phyloP scores from a whole-genome alignment of 2,329 filamentous ascomycete species.

The Rutstroemia sp. region DNA sequence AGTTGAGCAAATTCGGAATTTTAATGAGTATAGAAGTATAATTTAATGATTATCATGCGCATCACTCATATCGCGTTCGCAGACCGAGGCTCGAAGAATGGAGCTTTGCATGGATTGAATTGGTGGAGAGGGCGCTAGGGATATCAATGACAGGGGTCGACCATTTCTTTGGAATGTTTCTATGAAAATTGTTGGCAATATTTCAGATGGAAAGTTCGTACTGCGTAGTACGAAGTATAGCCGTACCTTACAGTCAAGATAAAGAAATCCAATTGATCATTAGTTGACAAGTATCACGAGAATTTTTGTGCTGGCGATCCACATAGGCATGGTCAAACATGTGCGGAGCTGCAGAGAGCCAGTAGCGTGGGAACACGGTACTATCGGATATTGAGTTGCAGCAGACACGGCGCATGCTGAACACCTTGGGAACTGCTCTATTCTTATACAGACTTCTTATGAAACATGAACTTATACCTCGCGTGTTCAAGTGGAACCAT shows the following conservation, averaged over 20 bases:
- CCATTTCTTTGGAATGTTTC: neutral
- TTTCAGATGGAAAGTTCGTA: neutral
- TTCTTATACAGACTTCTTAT: neutral
- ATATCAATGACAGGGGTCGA: neutral
- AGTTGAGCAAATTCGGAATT: neutral
- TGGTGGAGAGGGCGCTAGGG: neutral
- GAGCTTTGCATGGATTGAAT: neutral
- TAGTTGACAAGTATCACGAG: neutral
- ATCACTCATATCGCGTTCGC: conserved; percentile 2
- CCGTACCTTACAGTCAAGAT: neutral
- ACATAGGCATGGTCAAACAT: neutral
- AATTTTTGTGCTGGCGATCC: neutral
- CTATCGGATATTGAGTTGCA: neutral
- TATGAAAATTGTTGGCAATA: neutral
- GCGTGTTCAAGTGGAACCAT: neutral
- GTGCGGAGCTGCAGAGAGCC: neutral
- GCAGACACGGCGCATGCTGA: neutral
- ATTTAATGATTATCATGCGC: conserved; percentile 3
- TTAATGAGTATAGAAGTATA: conserved; percentile 2
- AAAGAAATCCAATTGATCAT: neutral
- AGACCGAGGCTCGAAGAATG: conserved; percentile 7
- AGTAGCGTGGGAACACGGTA: conserved; percentile 5
- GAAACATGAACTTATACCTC: neutral
- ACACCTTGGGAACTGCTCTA: conserved; percentile 1
- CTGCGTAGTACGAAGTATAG: too few species aligned